Evolutionary conservation across 192 early-diverging fungal species (phyloP).

Genomic region (Gorgonomyces haynaldii): DNA sequence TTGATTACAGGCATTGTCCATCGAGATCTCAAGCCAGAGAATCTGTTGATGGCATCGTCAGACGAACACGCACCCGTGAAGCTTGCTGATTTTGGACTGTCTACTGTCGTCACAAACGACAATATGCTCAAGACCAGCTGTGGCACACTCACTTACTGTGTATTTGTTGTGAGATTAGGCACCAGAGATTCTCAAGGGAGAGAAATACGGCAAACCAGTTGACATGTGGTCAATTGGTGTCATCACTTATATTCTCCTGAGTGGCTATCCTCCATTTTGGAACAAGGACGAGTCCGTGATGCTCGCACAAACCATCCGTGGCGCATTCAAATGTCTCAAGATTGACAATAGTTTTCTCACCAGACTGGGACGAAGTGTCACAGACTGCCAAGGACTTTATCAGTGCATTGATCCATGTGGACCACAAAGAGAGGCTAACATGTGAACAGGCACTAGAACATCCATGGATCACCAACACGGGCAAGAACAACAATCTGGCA

Average conservation of each 20-base stretch:
- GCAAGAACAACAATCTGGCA: slow-evolving; percentile 7
- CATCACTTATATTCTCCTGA: slow-evolving; percentile 26
- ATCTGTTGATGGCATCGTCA: slow-evolving; percentile 29
- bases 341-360: slow-evolving; percentile 14
- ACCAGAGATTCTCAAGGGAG: slow-evolving; percentile 40
- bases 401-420: slow-evolving; percentile 36
- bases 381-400: slow-evolving; percentile 60
- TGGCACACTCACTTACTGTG: slow-evolving; percentile 19
- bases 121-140: slow-evolving; percentile 48
- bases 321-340: slow-evolving; percentile 2
- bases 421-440: slow-evolving; percentile 48
- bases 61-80: slow-evolving; percentile 32
- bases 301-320: slow-evolving; percentile 21
- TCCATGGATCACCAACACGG: slow-evolving; percentile 8
- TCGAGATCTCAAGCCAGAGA: slow-evolving; percentile 30
- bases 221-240: slow-evolving; percentile 59
- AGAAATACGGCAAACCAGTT: slow-evolving; percentile 47
- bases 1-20: slow-evolving; percentile 4
- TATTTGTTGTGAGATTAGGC: background rate
- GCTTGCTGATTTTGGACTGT: slow-evolving; percentile 57
- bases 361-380: slow-evolving; percentile 43
- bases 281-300: slow-evolving; percentile 40
- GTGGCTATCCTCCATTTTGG: slow-evolving; percentile 27
- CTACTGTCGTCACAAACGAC: slow-evolving; percentile 45
- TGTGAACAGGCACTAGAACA: slow-evolving; percentile 17